Base-by-base conservation (phyloP, 768 basidiomycete species). In the Tricholoma sp. region DNA sequence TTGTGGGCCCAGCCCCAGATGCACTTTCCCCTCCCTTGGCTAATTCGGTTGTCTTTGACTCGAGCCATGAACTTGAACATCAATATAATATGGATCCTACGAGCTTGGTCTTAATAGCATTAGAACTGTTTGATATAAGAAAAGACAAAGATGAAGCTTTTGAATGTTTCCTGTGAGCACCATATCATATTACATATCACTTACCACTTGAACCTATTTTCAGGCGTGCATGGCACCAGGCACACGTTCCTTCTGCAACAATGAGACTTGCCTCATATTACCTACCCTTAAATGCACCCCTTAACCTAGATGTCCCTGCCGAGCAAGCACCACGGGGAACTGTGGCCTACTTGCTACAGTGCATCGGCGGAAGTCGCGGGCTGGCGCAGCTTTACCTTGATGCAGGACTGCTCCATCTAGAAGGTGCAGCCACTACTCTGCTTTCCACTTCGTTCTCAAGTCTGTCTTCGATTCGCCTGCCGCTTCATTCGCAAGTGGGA, bases 1-100 rank as follows among this genome's bases (percentile, higher is more conserved):
- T 92, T 51, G 79, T 88, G n/a, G 79, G 90, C 31, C 86, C 90
- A 8, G 87, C 83, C 8, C 85, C 88, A 0, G 81, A 82, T 50
- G 71, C 79, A 10, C 67, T 89, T 5, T 82, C 85, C 0, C 79
- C 84, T 3, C 75, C 70, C 52, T 68, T 79, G 18, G 71, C 78
- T 4, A 77, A 79, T 54, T 78, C 84, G 1, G 73, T 83, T 32
- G 74, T 83, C 7, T 82, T 83, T 66, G 76, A 82, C 53, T 70
- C 77, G 27, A 78, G 68, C 57, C 76, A 74, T 53, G 79, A 77
- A 56, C 69, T 75, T 54, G 88, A 91, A 57, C 77, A 81, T 47
- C 79, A 81, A 63, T 92, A 88, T 62, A 91, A 92, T 62, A 90
- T 92, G 88, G 90, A 92, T 67, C 84, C 90, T 1, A 92, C 90